These are phyloP conservation scores for Ceratopteris richardii DNA, from an alignment of 75 land plant species.

Conservation along the genomic window DNA sequence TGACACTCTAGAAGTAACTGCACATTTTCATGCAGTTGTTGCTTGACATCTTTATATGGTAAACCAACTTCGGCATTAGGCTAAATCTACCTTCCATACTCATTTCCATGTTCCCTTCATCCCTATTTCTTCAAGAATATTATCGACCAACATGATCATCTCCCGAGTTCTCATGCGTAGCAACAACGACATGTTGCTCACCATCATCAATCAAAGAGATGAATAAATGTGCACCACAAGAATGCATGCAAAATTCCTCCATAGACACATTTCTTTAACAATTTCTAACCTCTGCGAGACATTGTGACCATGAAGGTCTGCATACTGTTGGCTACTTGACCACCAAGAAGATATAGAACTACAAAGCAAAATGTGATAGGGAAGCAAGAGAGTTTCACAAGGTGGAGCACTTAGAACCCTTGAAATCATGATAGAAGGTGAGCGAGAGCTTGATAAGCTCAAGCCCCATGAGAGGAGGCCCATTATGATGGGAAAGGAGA, in stretches of 20 bases:
- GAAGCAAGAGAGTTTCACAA: slow-evolving; percentile 56
- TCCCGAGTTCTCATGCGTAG: too few species aligned
- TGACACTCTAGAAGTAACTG: too few species aligned
- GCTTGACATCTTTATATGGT: too few species aligned
- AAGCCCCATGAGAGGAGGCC: slow-evolving; percentile 40
- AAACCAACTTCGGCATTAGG: too few species aligned
- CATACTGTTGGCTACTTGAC: slow-evolving; percentile 46
- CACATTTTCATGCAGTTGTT: too few species aligned
- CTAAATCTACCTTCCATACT: too few species aligned
- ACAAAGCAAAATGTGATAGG: slow-evolving; percentile 1
- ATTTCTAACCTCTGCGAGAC: slow-evolving; percentile 31
- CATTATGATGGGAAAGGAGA: slow-evolving; percentile 54
- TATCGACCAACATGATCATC: too few species aligned
- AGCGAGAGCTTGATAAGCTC: slow-evolving; percentile 29
- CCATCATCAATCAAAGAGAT: not conserved
- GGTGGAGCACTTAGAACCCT: slow-evolving; percentile 37
- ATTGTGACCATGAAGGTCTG: slow-evolving; percentile 49
- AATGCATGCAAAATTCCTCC: slow-evolving; percentile 41
- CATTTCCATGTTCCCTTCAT: too few species aligned
- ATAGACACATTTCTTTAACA: slow-evolving; percentile 47
- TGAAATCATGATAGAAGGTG: slow-evolving; percentile 73
- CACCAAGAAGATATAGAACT: slow-evolving; percentile 73
- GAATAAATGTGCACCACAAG: slow-evolving; percentile 47
- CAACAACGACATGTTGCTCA: not conserved
- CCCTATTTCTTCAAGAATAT: too few species aligned